phyloP scores from a whole-genome alignment of 2,329 filamentous ascomycete species.

The Colletotrichum cuscutae region DNA sequence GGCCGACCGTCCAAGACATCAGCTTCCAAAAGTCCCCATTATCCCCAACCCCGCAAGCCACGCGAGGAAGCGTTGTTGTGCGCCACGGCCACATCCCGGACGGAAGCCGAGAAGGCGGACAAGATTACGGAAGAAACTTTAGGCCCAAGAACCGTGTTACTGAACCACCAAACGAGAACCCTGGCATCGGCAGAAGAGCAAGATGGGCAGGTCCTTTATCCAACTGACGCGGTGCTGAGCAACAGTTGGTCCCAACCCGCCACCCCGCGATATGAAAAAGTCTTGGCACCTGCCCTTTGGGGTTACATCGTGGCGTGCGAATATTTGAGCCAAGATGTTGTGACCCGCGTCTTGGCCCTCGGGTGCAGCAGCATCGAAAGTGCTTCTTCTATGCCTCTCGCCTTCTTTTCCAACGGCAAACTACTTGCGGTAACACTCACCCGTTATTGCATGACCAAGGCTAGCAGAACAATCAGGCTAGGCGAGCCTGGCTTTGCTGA shows the following conservation, averaged over 20 bases:
- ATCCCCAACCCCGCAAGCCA: neutral
- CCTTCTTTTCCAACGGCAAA: neutral
- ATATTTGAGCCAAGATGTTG: slow-evolving; percentile 2
- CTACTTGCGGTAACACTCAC: neutral
- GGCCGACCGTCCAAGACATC: neutral
- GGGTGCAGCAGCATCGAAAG: no score
- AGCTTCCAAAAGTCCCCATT: neutral
- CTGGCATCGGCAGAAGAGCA: slow-evolving; percentile 4
- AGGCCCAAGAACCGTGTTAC: neutral
- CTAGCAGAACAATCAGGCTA: neutral
- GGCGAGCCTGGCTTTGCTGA: neutral
- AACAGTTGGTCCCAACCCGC: slow-evolving; percentile 8
- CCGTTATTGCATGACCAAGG: slow-evolving; percentile 13
- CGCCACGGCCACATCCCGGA: neutral
- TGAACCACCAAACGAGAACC: neutral
- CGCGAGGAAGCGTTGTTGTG: neutral
- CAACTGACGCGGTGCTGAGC: neutral
- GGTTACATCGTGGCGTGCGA: slow-evolving; percentile 26
- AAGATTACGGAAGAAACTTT: neutral
- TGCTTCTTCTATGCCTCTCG: neutral
- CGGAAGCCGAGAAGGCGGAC: neutral
- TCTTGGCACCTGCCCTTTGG: slow-evolving; percentile 31
- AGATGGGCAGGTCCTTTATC: slow-evolving; percentile 19
- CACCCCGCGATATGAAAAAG: slow-evolving; percentile 12
- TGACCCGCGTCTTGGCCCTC: neutral